Evolutionary conservation across 352 stramenopile genomes (phyloP), one percentile per base, ranked within the genome.

Genomic region (Hyaloperonospora arabidopsidis): DNA sequence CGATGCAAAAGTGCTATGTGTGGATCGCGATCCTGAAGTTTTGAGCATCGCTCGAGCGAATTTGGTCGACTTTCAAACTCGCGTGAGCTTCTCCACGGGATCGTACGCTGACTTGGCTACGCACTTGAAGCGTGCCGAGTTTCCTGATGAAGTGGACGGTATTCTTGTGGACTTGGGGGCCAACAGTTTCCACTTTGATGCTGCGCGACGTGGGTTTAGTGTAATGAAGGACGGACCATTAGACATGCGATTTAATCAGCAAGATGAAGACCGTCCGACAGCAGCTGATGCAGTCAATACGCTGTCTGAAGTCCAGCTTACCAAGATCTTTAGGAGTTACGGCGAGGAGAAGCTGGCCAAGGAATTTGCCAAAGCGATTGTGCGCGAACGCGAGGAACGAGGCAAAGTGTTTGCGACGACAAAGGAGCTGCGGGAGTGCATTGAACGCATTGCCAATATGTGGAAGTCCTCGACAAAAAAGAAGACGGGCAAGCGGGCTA

Each of bases 131-230:
- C 43, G 49, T 17, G 60, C 61, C 13, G 63, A 56, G 6, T 87
- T 89, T 43, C 74, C 76, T 3, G 25, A 48, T 7, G 43, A 74
- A 38, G 79, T 89, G 4, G 70, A 85, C 39, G 82, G 82, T 35
- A 78, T 88, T 50, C 63, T 87, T 41, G 77, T 92, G 25, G 82
- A 92, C 57, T 71, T 92, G 10, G 82, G 82, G 10, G 82, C 78
- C 25, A 92, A 92, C 53, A 92, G 82, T 59, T 87, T 85, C 50
- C 82, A 92, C 65, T 86, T 90, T 47, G 82, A 92, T 51, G 66
- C 76, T 43, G 60, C 72, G 10, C 64, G 69, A 28, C 74, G 82
- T 23, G 82, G 82, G 15, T 89, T 92, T 57, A 89, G 79, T 64
- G 79, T 76, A 40, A 60, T 82, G 49, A 74, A 76, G 47, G 78